These are phyloP conservation scores for Persicaria maculosa DNA, from an alignment of 148 eudicot species.

Conservation along the genomic window DNA sequence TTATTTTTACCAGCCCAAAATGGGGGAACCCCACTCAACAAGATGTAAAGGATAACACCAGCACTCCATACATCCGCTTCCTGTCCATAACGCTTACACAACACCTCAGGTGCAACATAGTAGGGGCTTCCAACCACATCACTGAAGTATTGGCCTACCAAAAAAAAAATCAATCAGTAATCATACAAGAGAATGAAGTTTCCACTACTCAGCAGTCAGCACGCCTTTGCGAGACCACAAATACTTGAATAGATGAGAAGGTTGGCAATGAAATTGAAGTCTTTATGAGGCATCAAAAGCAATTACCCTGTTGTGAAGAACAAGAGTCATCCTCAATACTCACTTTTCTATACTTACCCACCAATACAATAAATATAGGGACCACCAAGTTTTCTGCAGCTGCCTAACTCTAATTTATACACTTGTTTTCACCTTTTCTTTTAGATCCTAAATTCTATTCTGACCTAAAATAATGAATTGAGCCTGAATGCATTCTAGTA, in stretches of 20 bases:
- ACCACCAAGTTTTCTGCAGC: background rate
- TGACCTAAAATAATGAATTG: background rate
- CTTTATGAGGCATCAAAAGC: background rate
- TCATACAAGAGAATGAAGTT: conserved; percentile 3
- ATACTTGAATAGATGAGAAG: background rate
- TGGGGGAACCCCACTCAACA: conserved; percentile 68
- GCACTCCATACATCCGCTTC: conserved; percentile 85
- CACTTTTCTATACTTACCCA: background rate
- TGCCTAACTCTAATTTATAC: background rate
- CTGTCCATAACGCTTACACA: conserved; percentile 72
- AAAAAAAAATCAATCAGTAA: conserved; percentile 3
- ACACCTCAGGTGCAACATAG: conserved; percentile 77
- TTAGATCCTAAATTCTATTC: background rate
- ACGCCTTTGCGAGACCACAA: background rate
- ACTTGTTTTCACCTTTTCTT: background rate
- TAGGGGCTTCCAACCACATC: conserved; percentile 85
- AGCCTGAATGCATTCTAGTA: background rate
- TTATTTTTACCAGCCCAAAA: conserved; percentile 59
- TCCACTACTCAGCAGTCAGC: background rate
- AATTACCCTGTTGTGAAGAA: background rate
- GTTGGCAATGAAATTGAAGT: background rate
- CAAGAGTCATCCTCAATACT: background rate
- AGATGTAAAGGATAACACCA: conserved; percentile 72
- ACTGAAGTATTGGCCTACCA: conserved; percentile 55
- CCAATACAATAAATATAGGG: background rate